These are phyloP conservation scores for apple (Malus domestica) DNA, from an alignment of 306 rosid species.

Conservation along the genomic window ASM211411v1 NC_041790.1:12198501-12199000, in stretches of 20 bases:
- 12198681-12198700: background rate
- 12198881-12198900: background rate
- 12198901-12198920: background rate
- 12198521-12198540: constrained; percentile 94
- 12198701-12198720: background rate
- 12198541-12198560: constrained; percentile 93
- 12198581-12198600: constrained; percentile 61
- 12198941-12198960: background rate
- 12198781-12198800: constrained; percentile 94
- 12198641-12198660: background rate
- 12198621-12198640: constrained; percentile 98
- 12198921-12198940: background rate
- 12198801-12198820: constrained; percentile 89
- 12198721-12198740: constrained; percentile 56
- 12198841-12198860: constrained; percentile 56
- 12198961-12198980: constrained; percentile 29
- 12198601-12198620: constrained; percentile 75
- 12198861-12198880: background rate
- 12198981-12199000: constrained; percentile 94
- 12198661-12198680: background rate
- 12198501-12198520: background rate
- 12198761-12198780: constrained; percentile 99
- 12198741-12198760: constrained; percentile 90
- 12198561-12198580: constrained; percentile 80
- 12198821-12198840: constrained; percentile 84